These are phyloP conservation scores for Croton setiger DNA, from an alignment of 441 rosid species.

Conservation along the genomic window DNA sequence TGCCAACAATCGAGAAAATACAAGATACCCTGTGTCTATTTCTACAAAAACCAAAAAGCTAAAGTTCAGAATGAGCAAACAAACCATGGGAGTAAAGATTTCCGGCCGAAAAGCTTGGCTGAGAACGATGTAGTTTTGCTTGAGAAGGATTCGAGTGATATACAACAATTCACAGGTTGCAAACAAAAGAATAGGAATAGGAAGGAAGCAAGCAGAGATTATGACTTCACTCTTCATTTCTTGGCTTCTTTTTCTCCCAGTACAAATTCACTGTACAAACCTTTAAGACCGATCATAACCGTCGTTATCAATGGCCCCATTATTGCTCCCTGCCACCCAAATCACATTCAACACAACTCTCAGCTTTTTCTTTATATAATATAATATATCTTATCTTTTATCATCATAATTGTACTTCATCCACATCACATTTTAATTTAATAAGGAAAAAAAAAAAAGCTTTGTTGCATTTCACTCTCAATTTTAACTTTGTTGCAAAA, in stretches of 20 bases:
- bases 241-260: slow-evolving; percentile 48
- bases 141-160: slow-evolving; percentile 14
- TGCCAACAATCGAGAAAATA: slow-evolving; percentile 6
- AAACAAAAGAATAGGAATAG: neutral
- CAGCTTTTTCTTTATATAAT: neutral
- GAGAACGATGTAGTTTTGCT: neutral
- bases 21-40: neutral
- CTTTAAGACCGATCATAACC: slow-evolving; percentile 82
- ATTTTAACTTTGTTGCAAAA: no score
- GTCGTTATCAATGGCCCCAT: slow-evolving; percentile 97
- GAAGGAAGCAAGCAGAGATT: neutral
- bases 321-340: slow-evolving; percentile 70
- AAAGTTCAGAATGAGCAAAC: slow-evolving; percentile 10
- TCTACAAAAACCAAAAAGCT: neutral
- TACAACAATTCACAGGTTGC: slow-evolving; percentile 12
- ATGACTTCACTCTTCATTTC: slow-evolving; percentile 20
- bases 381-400: neutral
- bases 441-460: neutral
- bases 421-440: neutral
- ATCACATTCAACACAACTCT: neutral
- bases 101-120: neutral
- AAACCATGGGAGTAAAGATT: slow-evolving; percentile 6
- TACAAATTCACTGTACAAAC: slow-evolving; percentile 78
- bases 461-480: no score
- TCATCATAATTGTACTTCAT: neutral